A percentile compares a stretch with the other conserved stretches of the same genome.
Conservation (phyloP, 2,329 filamentous ascomycete genomes). For the Hymenoscyphus fructigenus region DNA sequence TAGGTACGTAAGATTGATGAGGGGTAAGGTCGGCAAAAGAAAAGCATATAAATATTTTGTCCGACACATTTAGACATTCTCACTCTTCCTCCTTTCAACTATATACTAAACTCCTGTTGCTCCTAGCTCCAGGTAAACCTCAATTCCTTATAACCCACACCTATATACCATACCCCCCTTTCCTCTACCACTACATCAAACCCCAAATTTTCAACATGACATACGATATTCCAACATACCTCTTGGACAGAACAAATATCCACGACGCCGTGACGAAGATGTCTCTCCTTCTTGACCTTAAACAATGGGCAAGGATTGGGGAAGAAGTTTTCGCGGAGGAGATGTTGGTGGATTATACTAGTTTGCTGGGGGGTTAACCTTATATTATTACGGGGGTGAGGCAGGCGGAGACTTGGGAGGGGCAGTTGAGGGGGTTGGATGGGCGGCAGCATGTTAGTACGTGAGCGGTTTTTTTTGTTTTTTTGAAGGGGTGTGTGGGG, state of each 20-base stretch:
- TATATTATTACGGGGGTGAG: neutral
- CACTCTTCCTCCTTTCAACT: too few species aligned
- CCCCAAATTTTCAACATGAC: neutral
- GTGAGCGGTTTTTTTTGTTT: neutral
- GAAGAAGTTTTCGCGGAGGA: slow-evolving; percentile 1
- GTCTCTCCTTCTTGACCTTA: slow-evolving; percentile 6
- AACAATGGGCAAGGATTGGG: neutral
- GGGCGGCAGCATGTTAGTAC: slow-evolving; percentile 10
- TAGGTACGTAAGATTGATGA: too few species aligned
- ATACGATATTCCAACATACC: slow-evolving; percentile 1
- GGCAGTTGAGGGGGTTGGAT: slow-evolving; percentile 2
- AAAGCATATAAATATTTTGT: neutral
- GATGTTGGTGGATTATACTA: slow-evolving; percentile 6
- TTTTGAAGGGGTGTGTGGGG: neutral
- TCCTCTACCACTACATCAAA: neutral
- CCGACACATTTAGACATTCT: too few species aligned
- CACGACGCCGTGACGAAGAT: slow-evolving; percentile 13
- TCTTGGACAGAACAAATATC: slow-evolving; percentile 9
- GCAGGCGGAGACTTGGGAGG: slow-evolving; percentile 6
- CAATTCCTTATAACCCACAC: too few species aligned
- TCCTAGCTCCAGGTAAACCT: too few species aligned
- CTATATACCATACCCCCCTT: neutral
- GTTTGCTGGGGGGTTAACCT: slow-evolving; percentile 7
- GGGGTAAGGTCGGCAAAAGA: too few species aligned
- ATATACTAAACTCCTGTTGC: too few species aligned